Evolutionary conservation across 805 yeast genomes (phyloP), one percentile per base, ranked within the genome.

Genomic region (Suhomyces sp.): DNA sequence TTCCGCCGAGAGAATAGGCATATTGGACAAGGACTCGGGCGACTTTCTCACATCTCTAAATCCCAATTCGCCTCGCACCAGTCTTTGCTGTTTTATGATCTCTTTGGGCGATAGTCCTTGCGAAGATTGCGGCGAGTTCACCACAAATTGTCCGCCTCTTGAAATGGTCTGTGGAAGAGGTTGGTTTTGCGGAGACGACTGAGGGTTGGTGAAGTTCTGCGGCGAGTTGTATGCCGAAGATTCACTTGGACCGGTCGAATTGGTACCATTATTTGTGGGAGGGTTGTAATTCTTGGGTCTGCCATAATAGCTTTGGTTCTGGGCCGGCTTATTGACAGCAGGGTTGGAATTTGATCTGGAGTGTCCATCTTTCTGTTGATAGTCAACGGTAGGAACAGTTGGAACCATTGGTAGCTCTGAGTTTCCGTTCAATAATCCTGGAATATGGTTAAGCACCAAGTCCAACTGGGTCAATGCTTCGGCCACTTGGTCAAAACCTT

Each of bases 401-500:
- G 79, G 76, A 5, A 68, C 65, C 60, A 67, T 63, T 3, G 78
- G 77, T 40, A 72, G 61, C 26, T 72, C 77, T 0, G 65, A 59
- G 49, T 66, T 65, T 17, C 76, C 79, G 48, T 63, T 72, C 42
- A 81, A 65, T 33, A 86, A 67, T 0, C 90, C 92, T 0, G 97
- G 96, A 17, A 92, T 84, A 53, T 89, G 89, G 23, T 79, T 77
- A 49, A 90, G 71, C 2, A 92, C 80, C 57, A 87, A 77, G 60
- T 90, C 93, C 52, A 92, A 80, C 61, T 85, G 81, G 48, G 77
- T 75, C 44, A 91, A 70, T 0, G 97, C 96, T 50, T 80, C 81
- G n/a, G 83, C 81, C 33, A 90, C 90, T 56, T 88, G 92, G 29
- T 82, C 87, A 63, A 89, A 90, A 29, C 89, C 86, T 57, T 85